phyloP scores from a whole-genome alignment of 192 early-diverging fungal species.

The Coemansia sp. region DNA sequence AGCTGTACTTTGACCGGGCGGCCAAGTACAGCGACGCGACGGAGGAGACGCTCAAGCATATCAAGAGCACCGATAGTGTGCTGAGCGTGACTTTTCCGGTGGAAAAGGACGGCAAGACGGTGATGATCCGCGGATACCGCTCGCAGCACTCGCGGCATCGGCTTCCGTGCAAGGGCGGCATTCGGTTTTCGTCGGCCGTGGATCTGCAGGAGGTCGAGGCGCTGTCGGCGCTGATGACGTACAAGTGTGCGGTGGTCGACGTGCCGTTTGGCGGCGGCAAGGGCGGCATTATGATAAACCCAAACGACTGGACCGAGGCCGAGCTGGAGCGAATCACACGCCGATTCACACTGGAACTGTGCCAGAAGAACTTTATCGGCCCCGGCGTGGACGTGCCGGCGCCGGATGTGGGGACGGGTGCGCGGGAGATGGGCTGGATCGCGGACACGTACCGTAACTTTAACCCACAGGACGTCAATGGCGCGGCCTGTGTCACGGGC shows the following conservation, averaged over 20 bases:
- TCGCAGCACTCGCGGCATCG: conserved; percentile 81
- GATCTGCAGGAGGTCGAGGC: conserved; percentile 81
- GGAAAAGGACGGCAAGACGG: conserved; percentile 61
- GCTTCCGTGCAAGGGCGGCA: conserved; percentile 77
- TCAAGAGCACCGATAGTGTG: conserved; percentile 67
- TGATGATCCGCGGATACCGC: conserved; percentile 74
- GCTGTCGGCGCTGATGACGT: conserved; percentile 79
- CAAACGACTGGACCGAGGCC: conserved; percentile 66
- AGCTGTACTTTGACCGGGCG: conserved; percentile 67
- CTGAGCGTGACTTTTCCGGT: conserved; percentile 76
- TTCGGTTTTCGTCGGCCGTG: conserved; percentile 73
- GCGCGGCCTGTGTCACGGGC: conserved; percentile 78
- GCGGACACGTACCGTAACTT: conserved; percentile 83
- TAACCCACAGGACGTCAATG: conserved; percentile 72
- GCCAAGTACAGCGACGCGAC: conserved; percentile 62
- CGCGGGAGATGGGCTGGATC: conserved; percentile 84
- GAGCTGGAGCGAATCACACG: conserved; percentile 79
- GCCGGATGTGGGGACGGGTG: conserved; percentile 75
- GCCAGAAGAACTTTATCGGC: conserved; percentile 84
- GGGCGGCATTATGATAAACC: conserved; percentile 79
- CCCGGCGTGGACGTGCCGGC: conserved; percentile 80
- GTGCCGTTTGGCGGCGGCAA: conserved; percentile 80
- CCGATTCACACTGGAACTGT: conserved; percentile 75
- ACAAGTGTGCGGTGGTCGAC: conserved; percentile 81
- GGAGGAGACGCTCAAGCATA: conserved; percentile 58